phyloP scores from a whole-genome alignment of 495 filamentous ascomycete species.

The Trichoderma virens region DNA sequence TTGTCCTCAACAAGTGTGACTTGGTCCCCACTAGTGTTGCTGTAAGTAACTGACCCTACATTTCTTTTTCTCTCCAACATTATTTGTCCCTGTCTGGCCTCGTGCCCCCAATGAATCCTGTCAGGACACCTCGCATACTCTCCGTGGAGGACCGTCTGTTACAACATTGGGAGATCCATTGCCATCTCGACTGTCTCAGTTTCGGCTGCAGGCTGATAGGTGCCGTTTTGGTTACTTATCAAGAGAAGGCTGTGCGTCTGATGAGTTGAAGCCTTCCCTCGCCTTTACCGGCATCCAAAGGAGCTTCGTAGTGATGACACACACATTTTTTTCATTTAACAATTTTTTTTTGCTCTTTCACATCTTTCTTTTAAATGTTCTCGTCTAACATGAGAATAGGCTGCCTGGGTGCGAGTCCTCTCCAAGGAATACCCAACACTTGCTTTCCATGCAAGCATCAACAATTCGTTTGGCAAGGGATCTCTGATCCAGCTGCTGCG shows the following conservation, averaged over 20 bases:
- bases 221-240: constrained; percentile 85
- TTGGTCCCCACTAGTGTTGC: constrained; percentile 87
- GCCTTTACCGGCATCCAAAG: constrained; percentile 43
- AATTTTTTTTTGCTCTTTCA: constrained; percentile 12
- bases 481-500: constrained; percentile 69
- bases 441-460: constrained; percentile 87
- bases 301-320: constrained; percentile 97
- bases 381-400: constrained; percentile 40
- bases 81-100: constrained; percentile 12
- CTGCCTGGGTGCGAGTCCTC: constrained; percentile 72
- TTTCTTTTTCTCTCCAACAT: constrained; percentile 13
- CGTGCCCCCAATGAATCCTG: constrained; percentile 63
- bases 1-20: constrained; percentile 93
- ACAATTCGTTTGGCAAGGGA: constrained; percentile 83
- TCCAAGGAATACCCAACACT: constrained; percentile 87
- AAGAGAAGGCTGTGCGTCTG: constrained; percentile 55
- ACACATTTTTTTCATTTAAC: constrained; percentile 56
- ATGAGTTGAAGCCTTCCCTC: constrained; percentile 78
- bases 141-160: constrained; percentile 83
- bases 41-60: constrained; percentile 56
- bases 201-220: constrained; percentile 56
- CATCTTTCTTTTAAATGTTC: not conserved
- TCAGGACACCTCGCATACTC: constrained; percentile 75
- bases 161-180: constrained; percentile 92
- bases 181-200: constrained; percentile 45